phyloP scores from a whole-genome alignment of 768 basidiomycete genomes.

The Calocera viscosa region DNA sequence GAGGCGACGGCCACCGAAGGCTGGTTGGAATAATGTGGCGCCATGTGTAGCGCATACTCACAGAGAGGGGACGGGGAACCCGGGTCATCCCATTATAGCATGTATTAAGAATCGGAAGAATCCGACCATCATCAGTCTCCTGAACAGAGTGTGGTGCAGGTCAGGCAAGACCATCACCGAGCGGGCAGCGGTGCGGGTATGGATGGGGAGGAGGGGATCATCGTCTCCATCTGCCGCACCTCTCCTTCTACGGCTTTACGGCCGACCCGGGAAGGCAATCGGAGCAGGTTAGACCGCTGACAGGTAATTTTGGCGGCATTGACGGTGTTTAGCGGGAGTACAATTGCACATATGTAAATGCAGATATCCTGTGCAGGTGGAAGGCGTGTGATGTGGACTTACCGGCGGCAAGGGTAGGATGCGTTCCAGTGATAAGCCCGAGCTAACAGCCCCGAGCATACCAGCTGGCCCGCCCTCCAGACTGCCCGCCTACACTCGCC shows the following conservation, averaged over 20 bases:
- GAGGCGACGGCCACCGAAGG: not conserved
- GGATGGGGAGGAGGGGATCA: not conserved
- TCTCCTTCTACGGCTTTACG: not conserved
- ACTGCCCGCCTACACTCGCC: not conserved
- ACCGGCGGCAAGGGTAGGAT: not conserved
- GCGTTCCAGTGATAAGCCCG: slow-evolving; percentile 5
- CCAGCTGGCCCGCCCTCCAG: slow-evolving; percentile 2
- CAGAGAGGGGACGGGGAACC: not conserved
- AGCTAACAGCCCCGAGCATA: slow-evolving; percentile 1
- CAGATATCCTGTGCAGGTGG: slow-evolving; percentile 6
- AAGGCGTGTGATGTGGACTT: slow-evolving; percentile 6
- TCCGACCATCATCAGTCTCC: not conserved
- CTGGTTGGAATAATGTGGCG: not conserved
- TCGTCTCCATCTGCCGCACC: not conserved
- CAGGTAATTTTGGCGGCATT: not conserved
- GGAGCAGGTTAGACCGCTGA: not conserved
- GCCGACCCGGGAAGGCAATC: not conserved
- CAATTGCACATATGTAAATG: not conserved
- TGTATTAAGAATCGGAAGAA: slow-evolving; percentile 6
- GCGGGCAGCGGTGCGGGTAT: not conserved
- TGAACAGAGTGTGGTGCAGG: not conserved
- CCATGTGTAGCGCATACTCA: not conserved
- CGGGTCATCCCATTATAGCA: slow-evolving; percentile 4
- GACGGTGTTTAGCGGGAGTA: slow-evolving; percentile 3
- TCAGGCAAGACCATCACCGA: not conserved